Evolutionary conservation across 179 eudicot species (phyloP).

Genomic region (Beta lomatogona): DNA sequence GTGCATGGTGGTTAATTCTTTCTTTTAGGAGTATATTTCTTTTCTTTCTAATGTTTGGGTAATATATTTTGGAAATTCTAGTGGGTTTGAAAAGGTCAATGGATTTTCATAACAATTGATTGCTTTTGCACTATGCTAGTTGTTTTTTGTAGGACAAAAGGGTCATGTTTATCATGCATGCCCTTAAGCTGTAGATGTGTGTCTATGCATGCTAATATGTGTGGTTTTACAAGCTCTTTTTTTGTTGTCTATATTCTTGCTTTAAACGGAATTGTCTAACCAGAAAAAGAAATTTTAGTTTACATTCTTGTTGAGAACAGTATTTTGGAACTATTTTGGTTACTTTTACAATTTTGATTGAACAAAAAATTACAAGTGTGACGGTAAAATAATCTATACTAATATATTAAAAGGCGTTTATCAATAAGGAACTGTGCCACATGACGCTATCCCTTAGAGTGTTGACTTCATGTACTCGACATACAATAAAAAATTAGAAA

Average conservation of each 20-base stretch:
- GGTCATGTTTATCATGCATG: constrained; percentile 34
- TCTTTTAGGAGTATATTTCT: neutral
- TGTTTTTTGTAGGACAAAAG: neutral
- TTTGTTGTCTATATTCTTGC: neutral
- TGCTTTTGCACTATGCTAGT: constrained; percentile 17
- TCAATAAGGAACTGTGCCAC: no score
- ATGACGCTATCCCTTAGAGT: no score
- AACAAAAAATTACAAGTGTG: no score
- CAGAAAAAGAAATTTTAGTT: neutral
- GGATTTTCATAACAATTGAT: constrained; percentile 29
- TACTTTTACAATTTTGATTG: no score
- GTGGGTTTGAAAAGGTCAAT: constrained; percentile 31
- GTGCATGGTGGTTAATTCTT: constrained; percentile 17
- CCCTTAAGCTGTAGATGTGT: neutral
- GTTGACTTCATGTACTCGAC: no score
- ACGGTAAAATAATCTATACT: no score
- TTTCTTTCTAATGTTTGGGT: constrained; percentile 16
- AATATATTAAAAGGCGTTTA: no score
- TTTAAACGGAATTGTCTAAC: neutral
- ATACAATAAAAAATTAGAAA: no score
- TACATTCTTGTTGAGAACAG: no score
- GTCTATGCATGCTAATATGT: constrained; percentile 19
- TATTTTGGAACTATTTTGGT: no score
- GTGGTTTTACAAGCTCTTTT: constrained; percentile 16
- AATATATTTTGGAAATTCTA: constrained; percentile 18